Evolutionary conservation across 1,139 yeast species (phyloP).

Genomic region (Yamadazyma atmosphaerica): DNA sequence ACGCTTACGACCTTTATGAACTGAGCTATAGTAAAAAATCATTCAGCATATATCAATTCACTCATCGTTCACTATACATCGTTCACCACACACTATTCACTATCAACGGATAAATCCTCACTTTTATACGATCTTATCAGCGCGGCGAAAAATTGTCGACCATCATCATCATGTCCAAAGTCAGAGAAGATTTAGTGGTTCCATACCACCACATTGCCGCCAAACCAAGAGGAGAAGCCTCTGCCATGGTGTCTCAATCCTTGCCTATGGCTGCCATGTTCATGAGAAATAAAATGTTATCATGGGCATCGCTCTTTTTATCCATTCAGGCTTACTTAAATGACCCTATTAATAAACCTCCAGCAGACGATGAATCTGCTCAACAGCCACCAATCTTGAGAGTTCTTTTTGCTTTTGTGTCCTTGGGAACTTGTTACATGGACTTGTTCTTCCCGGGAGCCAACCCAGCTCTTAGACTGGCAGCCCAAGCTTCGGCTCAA

Average conservation of each 20-base stretch:
- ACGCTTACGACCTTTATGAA: too few relatives aligned
- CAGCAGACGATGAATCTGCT: conserved; percentile 21
- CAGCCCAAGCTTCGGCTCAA: conserved; percentile 14
- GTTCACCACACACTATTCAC: background rate
- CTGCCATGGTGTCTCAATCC: conserved; percentile 53
- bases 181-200: conserved; percentile 39
- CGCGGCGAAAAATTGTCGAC: conserved; percentile 2
- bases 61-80: background rate
- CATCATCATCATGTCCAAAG: conserved; percentile 19
- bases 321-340: conserved; percentile 51
- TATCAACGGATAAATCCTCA: background rate
- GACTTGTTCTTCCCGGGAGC: conserved; percentile 45
- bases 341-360: conserved; percentile 45
- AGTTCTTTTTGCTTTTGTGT: conserved; percentile 45
- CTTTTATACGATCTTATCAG: too few relatives aligned
- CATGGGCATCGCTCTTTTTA: conserved; percentile 59
- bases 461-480: conserved; percentile 27
- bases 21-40: too few relatives aligned
- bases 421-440: conserved; percentile 54
- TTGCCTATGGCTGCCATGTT: conserved; percentile 73
- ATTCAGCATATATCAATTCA: background rate
- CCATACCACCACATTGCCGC: conserved; percentile 53
- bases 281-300: conserved; percentile 50
- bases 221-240: conserved; percentile 47
- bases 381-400: conserved; percentile 44